phyloP scores from a whole-genome alignment of 2,329 filamentous ascomycete species.

The Nannizzia gypsea region DNA sequence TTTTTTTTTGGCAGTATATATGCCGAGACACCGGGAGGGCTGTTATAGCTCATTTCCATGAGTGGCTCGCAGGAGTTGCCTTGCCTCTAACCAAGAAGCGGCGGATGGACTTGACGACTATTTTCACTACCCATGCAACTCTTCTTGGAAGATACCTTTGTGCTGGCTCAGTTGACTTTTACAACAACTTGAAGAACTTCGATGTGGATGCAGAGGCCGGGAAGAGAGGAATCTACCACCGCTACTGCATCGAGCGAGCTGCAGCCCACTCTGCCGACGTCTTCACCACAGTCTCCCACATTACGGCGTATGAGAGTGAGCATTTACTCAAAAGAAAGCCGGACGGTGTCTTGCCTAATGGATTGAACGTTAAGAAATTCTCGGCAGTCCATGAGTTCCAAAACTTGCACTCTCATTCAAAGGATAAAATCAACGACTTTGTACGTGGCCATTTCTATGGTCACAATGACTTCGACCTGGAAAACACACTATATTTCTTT shows the following conservation, averaged over 20 bases:
- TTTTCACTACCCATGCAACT: slow-evolving; percentile 96
- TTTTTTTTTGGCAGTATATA: slow-evolving; percentile 57
- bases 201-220: slow-evolving; percentile 94
- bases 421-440: slow-evolving; percentile 97
- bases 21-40: slow-evolving; percentile 83
- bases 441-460: slow-evolving; percentile 97
- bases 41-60: slow-evolving; percentile 96
- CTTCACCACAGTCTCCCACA: slow-evolving; percentile 97
- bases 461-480: slow-evolving; percentile 91
- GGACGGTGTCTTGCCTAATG: slow-evolving; percentile 90
- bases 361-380: slow-evolving; percentile 96
- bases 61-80: slow-evolving; percentile 93
- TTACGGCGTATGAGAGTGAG: slow-evolving; percentile 96
- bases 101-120: slow-evolving; percentile 91
- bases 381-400: slow-evolving; percentile 98
- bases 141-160: slow-evolving; percentile 91
- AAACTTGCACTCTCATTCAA: slow-evolving; percentile 89
- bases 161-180: slow-evolving; percentile 95
- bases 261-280: slow-evolving; percentile 88
- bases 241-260: slow-evolving; percentile 94
- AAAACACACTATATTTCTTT: slow-evolving; percentile 97
- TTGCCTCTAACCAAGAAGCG: slow-evolving; percentile 86
- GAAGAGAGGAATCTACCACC: slow-evolving; percentile 95
- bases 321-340: slow-evolving; percentile 95
- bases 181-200: slow-evolving; percentile 96